phyloP scores from a whole-genome alignment of 2,329 filamentous ascomycete genomes.

The Fusarium sp. region DNA sequence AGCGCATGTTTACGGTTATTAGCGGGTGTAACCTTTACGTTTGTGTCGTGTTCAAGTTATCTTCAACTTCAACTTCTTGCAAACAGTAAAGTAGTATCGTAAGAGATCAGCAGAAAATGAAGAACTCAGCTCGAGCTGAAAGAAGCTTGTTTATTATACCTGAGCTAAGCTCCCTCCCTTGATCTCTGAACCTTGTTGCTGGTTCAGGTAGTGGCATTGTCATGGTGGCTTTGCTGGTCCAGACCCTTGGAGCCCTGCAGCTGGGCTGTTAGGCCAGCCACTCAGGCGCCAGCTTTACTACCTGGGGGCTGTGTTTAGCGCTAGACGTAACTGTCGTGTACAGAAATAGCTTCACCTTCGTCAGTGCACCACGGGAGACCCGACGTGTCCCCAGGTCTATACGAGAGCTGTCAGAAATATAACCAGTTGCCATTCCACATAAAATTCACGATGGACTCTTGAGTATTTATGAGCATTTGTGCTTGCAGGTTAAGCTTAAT shows the following conservation, averaged over 20 bases:
- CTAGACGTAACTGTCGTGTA: not conserved
- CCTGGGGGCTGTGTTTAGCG: slow-evolving; percentile 27
- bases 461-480: not conserved
- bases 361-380: not conserved
- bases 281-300: not conserved
- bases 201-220: slow-evolving; percentile 24
- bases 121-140: not conserved
- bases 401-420: not conserved
- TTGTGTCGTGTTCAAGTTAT: not conserved
- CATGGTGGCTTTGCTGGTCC: slow-evolving; percentile 27
- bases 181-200: not conserved
- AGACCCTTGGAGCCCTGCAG: slow-evolving; percentile 15
- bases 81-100: not conserved
- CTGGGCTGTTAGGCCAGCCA: slow-evolving; percentile 20
- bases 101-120: not conserved
- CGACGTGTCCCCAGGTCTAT: not conserved
- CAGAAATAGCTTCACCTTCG: slow-evolving; percentile 28
- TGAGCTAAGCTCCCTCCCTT: slow-evolving; percentile 28
- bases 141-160: slow-evolving; percentile 17
- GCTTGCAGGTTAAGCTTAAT: slow-evolving; percentile 3
- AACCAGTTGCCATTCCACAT: not conserved
- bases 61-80: not conserved
- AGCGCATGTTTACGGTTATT: slow-evolving; percentile 21
- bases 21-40: not conserved
- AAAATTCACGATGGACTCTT: not conserved